Evolutionary conservation across 1,284 basidiomycete species (phyloP), one percentile per base, ranked within the genome.

Genomic region (Cystobasidiaceae sp.): DNA sequence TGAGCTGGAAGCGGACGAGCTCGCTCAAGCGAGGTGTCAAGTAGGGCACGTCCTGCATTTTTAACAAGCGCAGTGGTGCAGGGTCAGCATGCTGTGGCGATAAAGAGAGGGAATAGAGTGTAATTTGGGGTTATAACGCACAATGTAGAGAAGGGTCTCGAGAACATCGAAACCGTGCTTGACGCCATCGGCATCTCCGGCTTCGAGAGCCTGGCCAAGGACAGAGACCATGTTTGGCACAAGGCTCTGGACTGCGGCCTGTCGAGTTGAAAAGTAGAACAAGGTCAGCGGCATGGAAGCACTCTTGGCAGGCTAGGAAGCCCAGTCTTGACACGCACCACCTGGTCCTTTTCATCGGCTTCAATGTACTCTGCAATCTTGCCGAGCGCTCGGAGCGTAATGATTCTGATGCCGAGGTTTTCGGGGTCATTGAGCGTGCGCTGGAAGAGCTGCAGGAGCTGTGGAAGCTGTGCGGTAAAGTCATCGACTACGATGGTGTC

Each of bases 331-430:
- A 19, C 6, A 80, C 87, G 74, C 72, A 90, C 88, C 67, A 98
- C 86, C 71, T 93, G 89, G 46, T 80, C 80, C 79, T 93, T 93
- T 75, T 97, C 90, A 63, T 91, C 90, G 28, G 81, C 74, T 70
- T 93, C 90, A 67, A 98, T 87, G 78, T 93, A 97, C 77, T 94
- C 91, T 21, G 93, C 91, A 27, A 99, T 85, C 70, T 91, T 87
- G 69, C 93, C 93, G 54, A 98, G 81, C 32, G 90, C 87, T 71
- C 92, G 87, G 64, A 93, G 86, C 37, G 93, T 91, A 45, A 90
- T 97, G 67, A 97, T 86, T 64, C 93, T 84, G 67, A 98, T 92
- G 72, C 93, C 90, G 49, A 88, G 81, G 70, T 88, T 93, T 77
- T 94, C 90, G 5, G 90, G 86, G 78, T 99, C 96, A 30, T 78